Base-by-base conservation (phyloP, 148 eudicot genomes). In the Simmondsia chinensis region DNA sequence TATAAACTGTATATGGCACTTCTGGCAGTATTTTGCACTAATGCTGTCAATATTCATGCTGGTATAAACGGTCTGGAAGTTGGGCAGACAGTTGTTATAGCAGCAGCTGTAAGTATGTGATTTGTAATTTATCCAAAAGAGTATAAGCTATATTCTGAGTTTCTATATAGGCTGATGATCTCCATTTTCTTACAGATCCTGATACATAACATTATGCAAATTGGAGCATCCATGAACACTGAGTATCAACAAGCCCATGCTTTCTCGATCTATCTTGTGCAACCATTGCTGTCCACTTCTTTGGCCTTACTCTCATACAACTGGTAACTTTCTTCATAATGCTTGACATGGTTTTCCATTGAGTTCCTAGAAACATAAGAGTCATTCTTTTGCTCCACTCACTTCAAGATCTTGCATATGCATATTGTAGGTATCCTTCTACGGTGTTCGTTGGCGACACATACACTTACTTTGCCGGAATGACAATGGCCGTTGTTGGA, bases 361-460 rank as follows among this genome's bases (percentile, higher is more conserved):
- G n/a, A n/a, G n/a, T n/a, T n/a, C n/a, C n/a, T n/a, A n/a, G n/a
- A n/a, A n/a, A n/a, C n/a, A n/a, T n/a, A n/a, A n/a, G n/a, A n/a
- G n/a, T n/a, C 26, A 9, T 35, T 21, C 18, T 27, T 35, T 4
- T 9, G 24, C 15, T 13, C 17, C 33, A 11, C 30, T 14, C n/a
- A n/a, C n/a, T 32, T 35, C 1, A 15, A 8, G 6, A 29, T 25
- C 7, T 10, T 52, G 18, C 24, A 38, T 42, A 18, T 28, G 0
- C 39, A 6, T 43, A 22, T 54, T 56, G 18, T 30, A 91, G 97
- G 97, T 91, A 76, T 65, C 97, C 97, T 39, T 91, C 97, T 35
- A 81, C 97, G 13, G 97, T 91, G 59, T 91, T 91, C 63, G 97
- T 91, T 43, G 97, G 97, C 59, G 97, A 91, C 56, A 91, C 97